Base-by-base conservation (phyloP, 129 eudicot species). In the Kitagawia praeruptora region DNA sequence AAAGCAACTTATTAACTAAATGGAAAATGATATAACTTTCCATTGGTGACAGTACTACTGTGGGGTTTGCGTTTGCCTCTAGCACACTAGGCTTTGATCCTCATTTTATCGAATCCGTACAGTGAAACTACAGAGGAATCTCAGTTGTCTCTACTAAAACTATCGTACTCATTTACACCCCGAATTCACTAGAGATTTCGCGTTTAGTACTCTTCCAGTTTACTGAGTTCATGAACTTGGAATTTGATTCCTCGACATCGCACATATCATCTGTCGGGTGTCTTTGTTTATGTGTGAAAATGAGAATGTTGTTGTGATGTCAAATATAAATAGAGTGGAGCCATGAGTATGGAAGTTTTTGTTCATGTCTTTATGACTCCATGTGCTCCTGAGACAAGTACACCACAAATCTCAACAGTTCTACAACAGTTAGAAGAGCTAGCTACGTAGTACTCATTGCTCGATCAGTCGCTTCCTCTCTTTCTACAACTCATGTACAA, bases 271-370 rank as follows among this genome's bases (percentile, higher is more conserved):
- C 14, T 67, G 41, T 67, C 41, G 69, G 39, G 73, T 31, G 73
- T 14, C 4, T 25, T 9, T 61, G n/a, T 19, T 10, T n/a, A 13
- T 9, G 28, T 61, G 34, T 25, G 49, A 46, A 31, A 13, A 67
- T 15, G 21, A 61, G 69, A 12, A 31, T 31, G 41, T 67, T 31
- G 41, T 66, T 66, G 8, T 66, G 41, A 66, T 66, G 67, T 67
- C 21, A 67, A 67, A 31, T 67, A n/a, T 67, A n/a, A 61, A n/a
- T 61, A 34, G 73, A 71, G 75, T 71, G 75, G 69, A 71, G 75
- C 75, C 75, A 3, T 34, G 27, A 73, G 53, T 44, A 73, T 73
- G 77, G 77, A 44, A 45, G 54, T 15, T 73, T 73, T 73, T 11
- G 53, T 44, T 73, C 12, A 1, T 44, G 37, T 41, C 54, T 44